phyloP scores from a whole-genome alignment of 225 moss, liverwort and hornwort genomes.

The Polytrichum commune region DNA sequence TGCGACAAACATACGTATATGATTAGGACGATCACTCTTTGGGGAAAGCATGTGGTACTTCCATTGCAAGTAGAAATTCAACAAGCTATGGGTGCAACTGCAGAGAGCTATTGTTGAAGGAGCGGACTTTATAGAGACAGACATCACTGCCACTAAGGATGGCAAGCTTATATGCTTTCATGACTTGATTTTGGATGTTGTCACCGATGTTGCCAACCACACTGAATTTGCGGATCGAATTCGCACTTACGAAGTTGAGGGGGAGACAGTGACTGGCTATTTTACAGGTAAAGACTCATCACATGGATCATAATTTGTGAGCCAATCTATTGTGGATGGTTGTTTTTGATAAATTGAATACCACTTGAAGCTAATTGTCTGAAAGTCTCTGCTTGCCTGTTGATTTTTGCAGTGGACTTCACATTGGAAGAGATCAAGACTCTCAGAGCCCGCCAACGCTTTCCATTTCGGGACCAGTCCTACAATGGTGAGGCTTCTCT shows the following conservation, averaged over 20 bases:
- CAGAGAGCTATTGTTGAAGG: conserved; percentile 84
- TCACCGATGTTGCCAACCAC: conserved; percentile 57
- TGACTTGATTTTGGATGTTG: conserved; percentile 55
- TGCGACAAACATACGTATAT: too few relatives aligned
- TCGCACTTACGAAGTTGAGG: conserved; percentile 73
- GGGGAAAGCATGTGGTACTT: too few relatives aligned
- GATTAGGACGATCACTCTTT: too few relatives aligned
- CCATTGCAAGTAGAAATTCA: too few relatives aligned
- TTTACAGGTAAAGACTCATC: conserved; percentile 51
- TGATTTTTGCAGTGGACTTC: conserved; percentile 66
- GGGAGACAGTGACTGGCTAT: conserved; percentile 48
- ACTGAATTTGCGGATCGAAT: conserved; percentile 61
- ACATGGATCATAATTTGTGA: not conserved
- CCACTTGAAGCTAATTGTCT: too few relatives aligned
- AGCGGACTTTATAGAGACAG: conserved; percentile 88
- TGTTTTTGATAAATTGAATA: too few relatives aligned
- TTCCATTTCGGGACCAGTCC: conserved; percentile 60
- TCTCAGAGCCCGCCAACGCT: conserved; percentile 67
- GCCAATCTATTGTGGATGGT: too few relatives aligned
- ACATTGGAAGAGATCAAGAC: conserved; percentile 85
- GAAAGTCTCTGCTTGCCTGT: not conserved
- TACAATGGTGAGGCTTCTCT: conserved; percentile 51
- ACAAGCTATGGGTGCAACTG: conserved; percentile 4
- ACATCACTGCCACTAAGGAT: conserved; percentile 76
- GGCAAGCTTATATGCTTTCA: conserved; percentile 76